Conservation (phyloP, 2,329 filamentous ascomycete species). For the Raffaelea albimanens region DNA sequence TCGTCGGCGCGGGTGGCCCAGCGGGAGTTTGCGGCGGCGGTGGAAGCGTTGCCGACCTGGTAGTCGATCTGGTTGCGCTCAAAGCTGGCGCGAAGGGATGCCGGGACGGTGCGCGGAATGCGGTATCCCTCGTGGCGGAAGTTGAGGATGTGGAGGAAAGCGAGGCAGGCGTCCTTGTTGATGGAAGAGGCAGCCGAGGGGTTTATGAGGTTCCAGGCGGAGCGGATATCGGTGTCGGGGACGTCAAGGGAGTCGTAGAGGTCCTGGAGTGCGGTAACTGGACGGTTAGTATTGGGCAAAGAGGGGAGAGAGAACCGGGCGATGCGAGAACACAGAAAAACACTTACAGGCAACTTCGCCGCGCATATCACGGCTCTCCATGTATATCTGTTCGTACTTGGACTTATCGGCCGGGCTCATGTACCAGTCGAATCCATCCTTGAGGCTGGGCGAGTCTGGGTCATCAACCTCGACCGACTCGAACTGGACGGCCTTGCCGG, state of each 20-base stretch:
- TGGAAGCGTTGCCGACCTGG: slow-evolving; percentile 68
- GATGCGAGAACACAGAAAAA: not conserved
- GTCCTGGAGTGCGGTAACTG: slow-evolving; percentile 68
- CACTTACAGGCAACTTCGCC: slow-evolving; percentile 70
- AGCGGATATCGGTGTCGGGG: slow-evolving; percentile 71
- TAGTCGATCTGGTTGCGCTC: slow-evolving; percentile 97
- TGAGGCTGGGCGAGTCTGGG: slow-evolving; percentile 71
- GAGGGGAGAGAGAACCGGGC: not conserved
- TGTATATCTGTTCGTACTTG: slow-evolving; percentile 97
- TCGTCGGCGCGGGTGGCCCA: slow-evolving; percentile 77
- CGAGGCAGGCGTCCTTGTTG: slow-evolving; percentile 88
- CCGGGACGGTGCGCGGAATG: slow-evolving; percentile 83
- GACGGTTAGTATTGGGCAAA: not conserved
- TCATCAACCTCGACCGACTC: slow-evolving; percentile 65
- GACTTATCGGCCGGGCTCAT: slow-evolving; percentile 85
- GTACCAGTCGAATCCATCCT: slow-evolving; percentile 99
- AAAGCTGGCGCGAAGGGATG: slow-evolving; percentile 82
- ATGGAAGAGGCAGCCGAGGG: slow-evolving; percentile 74
- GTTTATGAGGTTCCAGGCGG: slow-evolving; percentile 96
- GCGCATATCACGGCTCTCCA: slow-evolving; percentile 77
- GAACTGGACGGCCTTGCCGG: slow-evolving; percentile 71
- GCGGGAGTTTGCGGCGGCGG: slow-evolving; percentile 47
- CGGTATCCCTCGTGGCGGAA: slow-evolving; percentile 91
- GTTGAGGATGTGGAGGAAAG: slow-evolving; percentile 94
- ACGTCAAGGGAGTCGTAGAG: slow-evolving; percentile 76